These are phyloP conservation scores for Talaromyces sp. DNA, from an alignment of 2,329 filamentous ascomycete genomes.

Conservation along the genomic window DNA sequence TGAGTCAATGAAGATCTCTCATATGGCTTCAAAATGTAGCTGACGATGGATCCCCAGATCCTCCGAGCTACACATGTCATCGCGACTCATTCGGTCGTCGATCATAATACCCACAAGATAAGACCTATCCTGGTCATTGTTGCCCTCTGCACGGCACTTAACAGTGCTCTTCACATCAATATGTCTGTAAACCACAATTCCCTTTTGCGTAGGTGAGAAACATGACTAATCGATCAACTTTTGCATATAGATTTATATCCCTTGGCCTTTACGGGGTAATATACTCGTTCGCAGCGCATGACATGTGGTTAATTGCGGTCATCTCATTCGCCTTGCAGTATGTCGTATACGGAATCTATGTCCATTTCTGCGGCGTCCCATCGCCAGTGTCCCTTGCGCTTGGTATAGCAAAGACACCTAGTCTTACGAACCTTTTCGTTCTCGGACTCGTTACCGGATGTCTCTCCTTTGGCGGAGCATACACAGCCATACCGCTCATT, in stretches of 20 bases:
- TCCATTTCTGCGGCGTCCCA: constrained; percentile 29
- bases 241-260: background rate
- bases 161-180: constrained; percentile 6
- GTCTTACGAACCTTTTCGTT: constrained; percentile 29
- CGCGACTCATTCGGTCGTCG: constrained; percentile 21
- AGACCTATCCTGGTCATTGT: constrained; percentile 22
- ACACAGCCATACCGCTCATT: constrained; percentile 33
- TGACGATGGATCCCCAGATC: background rate
- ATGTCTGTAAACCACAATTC: background rate
- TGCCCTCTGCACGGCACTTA: constrained; percentile 18
- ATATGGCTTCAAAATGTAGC: constrained; percentile 12
- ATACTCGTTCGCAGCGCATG: background rate
- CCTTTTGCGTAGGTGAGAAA: constrained; percentile 13
- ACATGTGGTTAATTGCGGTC: background rate
- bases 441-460: constrained; percentile 28
- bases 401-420: constrained; percentile 25
- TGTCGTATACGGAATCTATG: constrained; percentile 27
- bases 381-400: constrained; percentile 30
- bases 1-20: constrained; percentile 25
- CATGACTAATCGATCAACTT: background rate
- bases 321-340: constrained; percentile 27
- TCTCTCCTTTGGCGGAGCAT: constrained; percentile 32
- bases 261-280: background rate
- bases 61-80: background rate
- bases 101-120: constrained; percentile 22